Base-by-base conservation (phyloP, 2,329 filamentous ascomycete genomes). In the Fusarium liriodendri region DNA sequence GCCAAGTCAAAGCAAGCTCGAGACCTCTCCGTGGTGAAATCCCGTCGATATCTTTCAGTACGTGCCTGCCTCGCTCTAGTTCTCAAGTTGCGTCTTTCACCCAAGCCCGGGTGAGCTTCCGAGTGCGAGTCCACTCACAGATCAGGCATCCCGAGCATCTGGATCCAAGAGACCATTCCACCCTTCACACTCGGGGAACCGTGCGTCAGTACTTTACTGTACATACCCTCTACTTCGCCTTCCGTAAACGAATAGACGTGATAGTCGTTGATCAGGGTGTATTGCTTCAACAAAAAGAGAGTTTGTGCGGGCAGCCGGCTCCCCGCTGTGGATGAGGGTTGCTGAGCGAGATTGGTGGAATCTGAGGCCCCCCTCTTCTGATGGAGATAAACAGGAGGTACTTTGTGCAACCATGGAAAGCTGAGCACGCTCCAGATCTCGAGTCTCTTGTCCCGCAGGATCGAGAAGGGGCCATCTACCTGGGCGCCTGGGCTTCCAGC, bases 241-340 rank as follows among this genome's bases (percentile, higher is more conserved):
- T 50, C 47, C 52, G 33, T 22, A 27, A 35, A 59, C 40, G 38
- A 59, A 32, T 27, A 33, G 42, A 66, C 40, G 64, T 33, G 37
- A 45, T 68, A 54, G 32, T 25, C 16, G 25, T 37, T 35, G 42
- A 25, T 67, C 62, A 59, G 66, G 16, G 55, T 58, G 14, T 52
- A 52, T 63, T 29, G 38, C 62, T 38, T 70, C 38, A 55, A 67
- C 20, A 52, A 66, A 57, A 72, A 59, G 40, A 72, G 59, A 58
- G 62, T 60, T 75, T 61, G 25, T 62, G 18, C 27, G 22, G 29
- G 37, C 57, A 54, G 59, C 72, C 69, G 72, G 42, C 69, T 64
- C 69, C 62, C 72, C 65, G 50, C 42, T 62, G 13, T 72, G 72
- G 27, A 47, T 62, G 65, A 70, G 67, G 42, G 42, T 35, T 42